phyloP scores from a whole-genome alignment of 2,329 filamentous ascomycete species.

The Pyrenophora tritici-repentis region DNA sequence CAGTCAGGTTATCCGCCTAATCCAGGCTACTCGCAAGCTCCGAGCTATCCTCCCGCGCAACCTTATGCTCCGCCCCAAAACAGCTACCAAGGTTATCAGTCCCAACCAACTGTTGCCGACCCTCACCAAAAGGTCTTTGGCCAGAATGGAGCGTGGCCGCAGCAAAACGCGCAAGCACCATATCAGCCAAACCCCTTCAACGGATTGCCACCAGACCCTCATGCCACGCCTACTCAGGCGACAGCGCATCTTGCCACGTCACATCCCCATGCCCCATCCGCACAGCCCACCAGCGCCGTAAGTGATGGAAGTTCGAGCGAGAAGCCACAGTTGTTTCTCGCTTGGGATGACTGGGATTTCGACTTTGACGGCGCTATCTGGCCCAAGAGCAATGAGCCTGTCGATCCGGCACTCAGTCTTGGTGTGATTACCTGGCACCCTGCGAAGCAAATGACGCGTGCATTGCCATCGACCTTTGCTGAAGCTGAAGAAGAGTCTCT shows the following conservation, averaged over 20 bases:
- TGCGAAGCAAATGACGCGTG: slow-evolving; percentile 50
- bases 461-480: slow-evolving; percentile 50
- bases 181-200: slow-evolving; percentile 24
- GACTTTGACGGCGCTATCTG: slow-evolving; percentile 53
- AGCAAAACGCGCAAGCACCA: slow-evolving; percentile 18
- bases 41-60: slow-evolving; percentile 27
- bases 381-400: slow-evolving; percentile 51
- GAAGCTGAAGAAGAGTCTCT: slow-evolving; percentile 52
- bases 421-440: slow-evolving; percentile 54
- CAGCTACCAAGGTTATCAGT: slow-evolving; percentile 26
- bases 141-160: slow-evolving; percentile 32
- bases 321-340: slow-evolving; percentile 41
- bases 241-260: slow-evolving; percentile 25
- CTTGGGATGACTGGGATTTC: slow-evolving; percentile 50
- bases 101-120: slow-evolving; percentile 26
- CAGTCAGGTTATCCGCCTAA: slow-evolving; percentile 30
- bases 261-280: slow-evolving; percentile 13
- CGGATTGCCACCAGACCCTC: slow-evolving; percentile 26
- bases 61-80: slow-evolving; percentile 26
- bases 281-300: slow-evolving; percentile 21
- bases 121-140: slow-evolving; percentile 30
- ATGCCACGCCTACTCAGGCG: slow-evolving; percentile 37
- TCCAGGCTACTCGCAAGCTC: slow-evolving; percentile 29
- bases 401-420: slow-evolving; percentile 52
- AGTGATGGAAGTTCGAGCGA: slow-evolving; percentile 24